These are phyloP conservation scores for Phytophthora europaea DNA, from an alignment of 352 stramenopile genomes.

Conservation along the genomic window DNA sequence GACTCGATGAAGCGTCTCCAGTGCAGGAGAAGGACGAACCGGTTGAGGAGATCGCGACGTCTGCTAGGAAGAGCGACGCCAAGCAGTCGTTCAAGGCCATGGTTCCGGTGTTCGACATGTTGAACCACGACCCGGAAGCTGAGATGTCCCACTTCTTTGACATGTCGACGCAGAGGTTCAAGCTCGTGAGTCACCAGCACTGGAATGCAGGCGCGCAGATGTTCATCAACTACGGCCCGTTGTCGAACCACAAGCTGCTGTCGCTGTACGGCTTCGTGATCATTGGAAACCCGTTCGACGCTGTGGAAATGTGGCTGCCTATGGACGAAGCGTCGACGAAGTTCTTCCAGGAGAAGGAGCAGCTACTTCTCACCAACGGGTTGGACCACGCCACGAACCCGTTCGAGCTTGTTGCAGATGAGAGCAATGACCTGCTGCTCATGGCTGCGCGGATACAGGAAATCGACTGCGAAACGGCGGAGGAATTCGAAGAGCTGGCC, in stretches of 20 bases:
- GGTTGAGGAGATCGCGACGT: constrained; percentile 7
- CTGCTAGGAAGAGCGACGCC: neutral
- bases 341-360: constrained; percentile 58
- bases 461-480: constrained; percentile 57
- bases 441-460: constrained; percentile 72
- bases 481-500: constrained; percentile 49
- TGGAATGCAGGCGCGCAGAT: constrained; percentile 77
- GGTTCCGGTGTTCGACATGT: constrained; percentile 89
- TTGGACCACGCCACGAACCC: constrained; percentile 68
- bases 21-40: constrained; percentile 27
- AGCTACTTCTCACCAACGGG: constrained; percentile 54
- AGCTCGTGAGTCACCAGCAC: constrained; percentile 81
- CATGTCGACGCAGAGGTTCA: constrained; percentile 53
- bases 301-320: constrained; percentile 78
- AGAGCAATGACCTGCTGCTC: constrained; percentile 76
- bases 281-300: constrained; percentile 71
- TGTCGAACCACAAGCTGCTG: constrained; percentile 88
- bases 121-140: constrained; percentile 84
- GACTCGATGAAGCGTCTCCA: constrained; percentile 34
- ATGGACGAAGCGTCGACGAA: constrained; percentile 63
- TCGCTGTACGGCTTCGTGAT: constrained; percentile 87
- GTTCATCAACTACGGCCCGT: constrained; percentile 83
- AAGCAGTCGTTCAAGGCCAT: constrained; percentile 77
- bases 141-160: constrained; percentile 84
- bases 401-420: constrained; percentile 73